Evolutionary conservation across 768 basidiomycete species (phyloP), one percentile per base, ranked within the genome.

Genomic region (Hysterangium stoloniferum): DNA sequence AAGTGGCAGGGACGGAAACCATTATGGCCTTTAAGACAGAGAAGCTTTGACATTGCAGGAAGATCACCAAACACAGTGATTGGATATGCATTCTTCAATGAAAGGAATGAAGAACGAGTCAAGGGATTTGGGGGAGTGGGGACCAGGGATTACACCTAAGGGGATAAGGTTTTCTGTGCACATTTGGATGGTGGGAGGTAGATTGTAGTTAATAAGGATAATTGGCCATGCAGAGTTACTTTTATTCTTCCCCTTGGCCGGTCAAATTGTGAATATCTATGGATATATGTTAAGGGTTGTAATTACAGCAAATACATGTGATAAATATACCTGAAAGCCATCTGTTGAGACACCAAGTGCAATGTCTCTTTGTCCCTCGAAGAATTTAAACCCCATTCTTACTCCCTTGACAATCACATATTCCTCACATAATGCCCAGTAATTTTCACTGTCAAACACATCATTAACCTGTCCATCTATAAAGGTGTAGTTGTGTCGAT

Each of bases 101-200:
- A 57, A 52, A 1, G 59, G 61, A 3, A 55, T 56, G 2, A 61
- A 34, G 53, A 40, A 57, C 31, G 9, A 56, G 15, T 57, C 60
- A 33, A 57, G 53, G 45, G 60, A 54, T 12, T 48, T 52, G 0
- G 60, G 61, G 27, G 57, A 54, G 28, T 43, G 17, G 4, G 56
- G 56, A 2, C 56, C 56, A 12, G 54, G 60, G 28, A 64, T 57
- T 25, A 65, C 58, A 1, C 59, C 61, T 11, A 57, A 49, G 1
- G 51, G 40, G 11, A 58, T 47, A 13, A 59, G 45, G 42, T 59
- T 48, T 15, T 46, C 41, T 25, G 51, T 45, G 20, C 57, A 52
- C 27, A 54, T 58, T 1, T 56, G 57, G 9, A 54, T 47, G 28
- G 60, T 57, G 6, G 59, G 60, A 1, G 57, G 55, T 0, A 64